Evolutionary conservation across 2,329 filamentous ascomycete species (phyloP).

Genomic region (Neonectria punicea): DNA sequence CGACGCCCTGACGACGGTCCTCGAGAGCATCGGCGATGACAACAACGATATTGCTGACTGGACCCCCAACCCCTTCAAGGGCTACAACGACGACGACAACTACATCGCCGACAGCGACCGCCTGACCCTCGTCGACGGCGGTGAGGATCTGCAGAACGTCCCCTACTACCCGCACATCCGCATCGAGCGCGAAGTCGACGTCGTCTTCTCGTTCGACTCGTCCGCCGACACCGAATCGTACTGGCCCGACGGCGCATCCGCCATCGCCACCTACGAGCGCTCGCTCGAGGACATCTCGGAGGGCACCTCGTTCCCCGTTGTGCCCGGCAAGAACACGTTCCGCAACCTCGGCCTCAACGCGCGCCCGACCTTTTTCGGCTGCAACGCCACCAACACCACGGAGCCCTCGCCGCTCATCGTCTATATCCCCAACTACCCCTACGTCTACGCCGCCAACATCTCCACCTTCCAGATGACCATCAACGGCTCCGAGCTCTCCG

Average conservation of each 20-base stretch:
- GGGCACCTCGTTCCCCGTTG: slow-evolving; percentile 66
- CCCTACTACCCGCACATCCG: slow-evolving; percentile 74
- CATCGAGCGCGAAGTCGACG: slow-evolving; percentile 63
- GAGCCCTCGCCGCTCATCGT: slow-evolving; percentile 75
- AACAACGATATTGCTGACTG: slow-evolving; percentile 82
- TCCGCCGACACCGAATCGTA: slow-evolving; percentile 67
- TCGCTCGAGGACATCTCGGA: slow-evolving; percentile 59
- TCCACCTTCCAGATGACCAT: slow-evolving; percentile 79
- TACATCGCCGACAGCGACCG: slow-evolving; percentile 55
- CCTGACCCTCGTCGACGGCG: slow-evolving; percentile 83
- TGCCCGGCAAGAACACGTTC: slow-evolving; percentile 67
- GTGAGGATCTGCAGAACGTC: slow-evolving; percentile 82
- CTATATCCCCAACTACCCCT: slow-evolving; percentile 84
- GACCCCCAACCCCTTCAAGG: slow-evolving; percentile 67
- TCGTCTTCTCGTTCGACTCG: slow-evolving; percentile 73
- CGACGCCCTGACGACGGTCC: slow-evolving; percentile 59
- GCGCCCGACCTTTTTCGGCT: slow-evolving; percentile 72
- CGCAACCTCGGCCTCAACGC: slow-evolving; percentile 67
- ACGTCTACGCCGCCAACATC: slow-evolving; percentile 79
- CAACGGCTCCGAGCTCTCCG: slow-evolving; percentile 73
- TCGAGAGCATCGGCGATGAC: slow-evolving; percentile 64
- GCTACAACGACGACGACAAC: slow-evolving; percentile 60
- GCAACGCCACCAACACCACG: slow-evolving; percentile 66
- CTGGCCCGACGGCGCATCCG: slow-evolving; percentile 71
- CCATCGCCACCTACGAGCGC: slow-evolving; percentile 67